Evolutionary conservation across 2,329 filamentous ascomycete species (phyloP), one percentile per base, ranked within the genome.

Genomic region (Escovopsis sp.): DNA sequence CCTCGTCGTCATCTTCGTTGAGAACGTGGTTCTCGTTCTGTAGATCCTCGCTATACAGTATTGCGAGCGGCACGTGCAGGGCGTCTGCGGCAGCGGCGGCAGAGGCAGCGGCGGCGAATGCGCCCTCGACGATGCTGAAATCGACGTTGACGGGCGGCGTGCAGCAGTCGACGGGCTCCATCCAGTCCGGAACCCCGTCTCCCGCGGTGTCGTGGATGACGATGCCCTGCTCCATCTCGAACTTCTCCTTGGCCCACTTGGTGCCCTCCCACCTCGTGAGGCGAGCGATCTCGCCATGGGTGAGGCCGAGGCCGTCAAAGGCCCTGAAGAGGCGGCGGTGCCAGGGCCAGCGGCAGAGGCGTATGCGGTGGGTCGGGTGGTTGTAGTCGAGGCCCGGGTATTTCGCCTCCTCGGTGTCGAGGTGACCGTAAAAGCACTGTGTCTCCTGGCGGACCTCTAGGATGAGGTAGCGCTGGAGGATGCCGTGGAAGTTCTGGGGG

Each of bases 211-310:
- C 84, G 38, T 65, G 61, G 47, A 89, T 85, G 27, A 62, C 63
- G 44, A 82, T 70, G 30, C 77, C 77, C 53, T 86, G 80, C 54
- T 88, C 83, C 43, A 72, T 71, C 65, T 89, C 83, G 55, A 79
- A 89, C 42, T 82, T 74, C 55, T 87, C 81, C 55, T 86, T 80
- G 46, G 84, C 84, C 83, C 83, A 88, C 47, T 79, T 77, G 9
- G 83, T 88, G 43, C 83, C 83, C 63, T 88, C 83, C 83, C 83
- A 89, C 54, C 83, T 80, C 44, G 83, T 87, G 55, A 88, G 66
- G 39, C 68, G 67, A 41, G 75, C 69, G 50, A 89, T 84, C 57
- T 89, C 83, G 51, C 67, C 64, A 43, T 74, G 64, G 7, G 83
- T 89, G 33, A 88, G 67, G 35, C 70, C 70, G 20, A 88, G 68